These are phyloP conservation scores for Naganishia antarctica DNA, from an alignment of 768 basidiomycete species.

Conservation along the genomic window DNA sequence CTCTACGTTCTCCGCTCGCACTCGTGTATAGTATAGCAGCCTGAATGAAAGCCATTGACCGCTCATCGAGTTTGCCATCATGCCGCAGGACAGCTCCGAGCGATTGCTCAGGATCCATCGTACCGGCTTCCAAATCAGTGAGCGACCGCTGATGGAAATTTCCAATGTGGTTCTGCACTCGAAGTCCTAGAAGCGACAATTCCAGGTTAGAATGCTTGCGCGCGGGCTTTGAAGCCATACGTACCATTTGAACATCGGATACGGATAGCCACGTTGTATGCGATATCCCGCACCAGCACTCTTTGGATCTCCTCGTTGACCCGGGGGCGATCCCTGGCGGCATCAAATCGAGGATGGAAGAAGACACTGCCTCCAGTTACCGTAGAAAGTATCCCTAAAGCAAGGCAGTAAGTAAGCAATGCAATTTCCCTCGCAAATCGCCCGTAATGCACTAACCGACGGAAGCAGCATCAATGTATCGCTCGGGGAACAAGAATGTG, in stretches of 20 bases:
- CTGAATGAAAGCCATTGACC: constrained; percentile 73
- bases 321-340: constrained; percentile 60
- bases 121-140: constrained; percentile 72
- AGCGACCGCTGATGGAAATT: constrained; percentile 52
- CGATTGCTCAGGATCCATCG: constrained; percentile 74
- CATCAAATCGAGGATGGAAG: constrained; percentile 84
- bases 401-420: not conserved
- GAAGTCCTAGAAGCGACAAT: constrained; percentile 26
- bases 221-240: constrained; percentile 17
- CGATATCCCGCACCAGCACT: constrained; percentile 64
- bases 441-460: constrained; percentile 57
- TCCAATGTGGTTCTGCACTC: constrained; percentile 39
- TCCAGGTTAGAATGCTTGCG: not conserved
- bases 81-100: constrained; percentile 72
- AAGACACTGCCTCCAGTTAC: constrained; percentile 84
- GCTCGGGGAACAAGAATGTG: constrained; percentile 74
- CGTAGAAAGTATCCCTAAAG: constrained; percentile 60
- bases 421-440: not conserved
- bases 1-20: constrained; percentile 67
- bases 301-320: constrained; percentile 73
- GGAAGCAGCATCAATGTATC: constrained; percentile 78
- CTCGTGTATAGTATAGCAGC: constrained; percentile 84
- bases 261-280: constrained; percentile 71
- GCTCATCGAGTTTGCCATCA: constrained; percentile 62
- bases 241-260: constrained; percentile 80